Evolutionary conservation across 371 early-diverging fungal genomes (phyloP).

Genomic region (Mycotypha africana): DNA sequence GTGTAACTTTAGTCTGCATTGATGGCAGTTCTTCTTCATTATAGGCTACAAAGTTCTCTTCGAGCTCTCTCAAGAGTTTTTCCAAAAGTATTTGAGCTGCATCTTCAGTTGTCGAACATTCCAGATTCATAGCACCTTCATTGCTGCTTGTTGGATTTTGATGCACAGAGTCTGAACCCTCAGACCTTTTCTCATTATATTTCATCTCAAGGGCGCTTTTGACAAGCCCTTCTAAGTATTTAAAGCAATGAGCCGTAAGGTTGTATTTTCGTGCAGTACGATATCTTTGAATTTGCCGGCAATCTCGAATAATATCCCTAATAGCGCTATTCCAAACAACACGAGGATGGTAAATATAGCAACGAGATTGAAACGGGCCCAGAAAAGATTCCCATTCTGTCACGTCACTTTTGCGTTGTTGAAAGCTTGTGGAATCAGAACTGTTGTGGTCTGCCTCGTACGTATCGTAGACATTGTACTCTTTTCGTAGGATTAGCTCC

Average conservation of each 20-base stretch:
- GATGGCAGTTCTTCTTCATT: slow-evolving; percentile 40
- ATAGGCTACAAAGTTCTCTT: slow-evolving; percentile 27
- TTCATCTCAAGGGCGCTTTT: slow-evolving; percentile 18
- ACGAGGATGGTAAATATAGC: slow-evolving; percentile 25
- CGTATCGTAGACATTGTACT: slow-evolving; percentile 5
- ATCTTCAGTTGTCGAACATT: slow-evolving; percentile 13
- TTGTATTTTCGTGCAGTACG: slow-evolving; percentile 15
- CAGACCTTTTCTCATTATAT: too few species aligned
- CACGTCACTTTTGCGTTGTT: not conserved
- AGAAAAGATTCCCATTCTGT: slow-evolving; percentile 18
- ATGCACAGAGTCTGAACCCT: too few species aligned
- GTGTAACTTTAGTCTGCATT: too few species aligned
- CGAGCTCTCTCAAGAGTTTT: slow-evolving; percentile 48
- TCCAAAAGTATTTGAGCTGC: slow-evolving; percentile 46
- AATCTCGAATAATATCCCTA: slow-evolving; percentile 16
- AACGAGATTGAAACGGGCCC: slow-evolving; percentile 20
- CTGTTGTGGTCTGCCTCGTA: too few species aligned
- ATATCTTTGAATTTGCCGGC: slow-evolving; percentile 9
- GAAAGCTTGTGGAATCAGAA: slow-evolving; percentile 1
- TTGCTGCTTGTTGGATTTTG: too few species aligned
- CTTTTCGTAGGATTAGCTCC: slow-evolving; percentile 10
- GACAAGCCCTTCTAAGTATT: slow-evolving; percentile 25
- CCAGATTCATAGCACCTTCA: not conserved
- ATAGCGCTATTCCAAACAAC: slow-evolving; percentile 29
- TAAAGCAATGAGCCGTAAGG: slow-evolving; percentile 21